Base-by-base conservation (phyloP, 1,284 basidiomycete species). In the Cryptococcus deneoformans region DNA sequence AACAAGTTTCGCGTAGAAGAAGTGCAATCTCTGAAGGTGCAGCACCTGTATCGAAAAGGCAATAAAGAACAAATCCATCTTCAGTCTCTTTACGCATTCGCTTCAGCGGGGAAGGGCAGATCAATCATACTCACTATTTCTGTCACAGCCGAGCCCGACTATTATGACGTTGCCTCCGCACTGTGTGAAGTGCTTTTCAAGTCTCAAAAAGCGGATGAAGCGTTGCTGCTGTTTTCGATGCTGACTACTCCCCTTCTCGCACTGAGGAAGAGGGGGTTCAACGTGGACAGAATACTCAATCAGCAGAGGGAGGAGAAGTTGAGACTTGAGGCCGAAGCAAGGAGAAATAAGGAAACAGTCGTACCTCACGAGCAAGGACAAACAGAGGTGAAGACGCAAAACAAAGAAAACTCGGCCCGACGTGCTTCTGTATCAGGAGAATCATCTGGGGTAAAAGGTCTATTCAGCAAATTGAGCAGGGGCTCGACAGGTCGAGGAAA, bases 161-260 rank as follows among this genome's bases (percentile, higher is more conserved):
- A 91, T 83, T 96, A 91, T 69, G 93, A 96, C 72, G 87, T 94
- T 16, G 87, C 92, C 0, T 86, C 85, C 0, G 87, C 88, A 0
- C 79, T 96, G 37, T 91, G 89, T 72, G 84, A 85, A 7, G 72
- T 88, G 4, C 75, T 95, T 20, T 88, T 95, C 60, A 83, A 87
- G 51, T 82, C 84, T 2, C 85, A 85, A 3, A 88, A 88, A 69
- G 84, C 85, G 7, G 90, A 91, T 65, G 92, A 96, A 69, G 84
- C 88, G 0, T 79, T 98, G 7, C 76, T 98, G 11, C 89, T 96
- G 68, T 90, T 91, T 85, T 95, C 92, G 57, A 90, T 99, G 48
- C 82, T 99, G 10, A 91, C 90, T 0, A 96, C 93, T 0, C 89
- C 94, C 58, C 79, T 98, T 47, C 83, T 85, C 61, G 86, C 90